Conservation (phyloP, 345 rosid genomes). For the Schrenkiella parvula region DNA sequence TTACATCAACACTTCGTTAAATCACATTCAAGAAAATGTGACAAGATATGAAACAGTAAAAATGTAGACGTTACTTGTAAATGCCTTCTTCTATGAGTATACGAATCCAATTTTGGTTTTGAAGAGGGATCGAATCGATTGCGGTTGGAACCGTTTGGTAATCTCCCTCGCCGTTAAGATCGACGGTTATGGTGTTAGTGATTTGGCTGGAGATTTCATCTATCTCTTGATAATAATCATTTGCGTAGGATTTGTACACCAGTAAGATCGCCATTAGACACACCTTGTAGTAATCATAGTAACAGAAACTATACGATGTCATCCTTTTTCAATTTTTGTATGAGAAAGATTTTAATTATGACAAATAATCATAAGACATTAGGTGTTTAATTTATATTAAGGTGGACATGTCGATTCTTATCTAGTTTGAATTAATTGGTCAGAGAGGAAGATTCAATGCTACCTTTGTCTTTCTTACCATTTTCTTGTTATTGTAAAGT, state of each 20-base stretch:
- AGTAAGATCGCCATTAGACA: background rate
- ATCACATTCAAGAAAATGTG: background rate
- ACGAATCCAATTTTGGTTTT: slow-evolving; percentile 2
- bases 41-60: background rate
- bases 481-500: background rate
- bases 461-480: background rate
- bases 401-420: background rate
- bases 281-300: background rate
- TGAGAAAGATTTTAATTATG: background rate
- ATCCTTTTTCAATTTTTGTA: background rate
- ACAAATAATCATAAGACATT: background rate
- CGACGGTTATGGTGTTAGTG: background rate
- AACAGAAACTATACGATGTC: background rate
- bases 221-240: background rate
- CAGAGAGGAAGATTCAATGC: background rate
- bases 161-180: slow-evolving; percentile 8
- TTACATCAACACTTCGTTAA: background rate
- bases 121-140: slow-evolving; percentile 6
- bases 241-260: background rate
- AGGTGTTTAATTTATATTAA: background rate
- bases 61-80: background rate
- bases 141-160: background rate
- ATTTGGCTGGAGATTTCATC: background rate
- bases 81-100: background rate
- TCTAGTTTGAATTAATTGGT: background rate